These are phyloP conservation scores for Hanseniaspora guilliermondii DNA, from an alignment of 805 yeast genomes.

Conservation along the genomic window DNA sequence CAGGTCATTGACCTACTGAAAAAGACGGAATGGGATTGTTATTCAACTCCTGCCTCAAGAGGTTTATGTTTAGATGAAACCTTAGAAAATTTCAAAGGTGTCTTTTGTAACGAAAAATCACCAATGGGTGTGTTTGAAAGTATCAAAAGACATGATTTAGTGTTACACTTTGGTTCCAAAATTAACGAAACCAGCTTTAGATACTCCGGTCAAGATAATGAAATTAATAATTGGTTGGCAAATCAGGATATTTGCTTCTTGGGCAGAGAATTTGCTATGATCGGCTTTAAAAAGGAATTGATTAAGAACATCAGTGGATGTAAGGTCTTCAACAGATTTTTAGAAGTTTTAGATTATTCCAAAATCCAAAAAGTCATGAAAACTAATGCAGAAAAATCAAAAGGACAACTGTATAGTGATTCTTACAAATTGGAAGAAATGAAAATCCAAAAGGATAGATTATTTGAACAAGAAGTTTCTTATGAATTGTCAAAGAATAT, in stretches of 20 bases:
- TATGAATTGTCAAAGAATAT: slow-evolving; percentile 37
- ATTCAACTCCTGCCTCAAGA: slow-evolving; percentile 56
- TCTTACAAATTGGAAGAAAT: neutral
- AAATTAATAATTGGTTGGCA: slow-evolving; percentile 5
- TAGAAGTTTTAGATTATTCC: slow-evolving; percentile 27
- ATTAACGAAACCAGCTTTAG: slow-evolving; percentile 39
- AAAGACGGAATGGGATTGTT: slow-evolving; percentile 38
- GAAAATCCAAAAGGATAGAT: slow-evolving; percentile 1
- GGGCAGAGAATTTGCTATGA: slow-evolving; percentile 13
- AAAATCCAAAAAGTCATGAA: slow-evolving; percentile 11
- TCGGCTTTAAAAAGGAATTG: slow-evolving; percentile 16
- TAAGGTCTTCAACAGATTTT: slow-evolving; percentile 38
- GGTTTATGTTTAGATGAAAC: slow-evolving; percentile 55
- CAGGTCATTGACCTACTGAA: slow-evolving; percentile 38
- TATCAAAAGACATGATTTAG: slow-evolving; percentile 49
- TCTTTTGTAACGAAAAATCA: slow-evolving; percentile 47
- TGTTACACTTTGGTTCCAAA: slow-evolving; percentile 58
- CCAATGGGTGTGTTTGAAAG: slow-evolving; percentile 33
- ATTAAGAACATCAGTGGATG: slow-evolving; percentile 34
- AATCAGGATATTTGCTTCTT: slow-evolving; percentile 7
- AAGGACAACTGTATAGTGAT: slow-evolving; percentile 5
- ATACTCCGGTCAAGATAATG: neutral
- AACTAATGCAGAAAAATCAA: slow-evolving; percentile 11
- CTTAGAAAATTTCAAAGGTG: slow-evolving; percentile 53
- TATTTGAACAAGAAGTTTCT: slow-evolving; percentile 30